Evolutionary conservation across 1,284 basidiomycete species (phyloP), one percentile per base, ranked within the genome.

Genomic region (Rhodotorula sp.): DNA sequence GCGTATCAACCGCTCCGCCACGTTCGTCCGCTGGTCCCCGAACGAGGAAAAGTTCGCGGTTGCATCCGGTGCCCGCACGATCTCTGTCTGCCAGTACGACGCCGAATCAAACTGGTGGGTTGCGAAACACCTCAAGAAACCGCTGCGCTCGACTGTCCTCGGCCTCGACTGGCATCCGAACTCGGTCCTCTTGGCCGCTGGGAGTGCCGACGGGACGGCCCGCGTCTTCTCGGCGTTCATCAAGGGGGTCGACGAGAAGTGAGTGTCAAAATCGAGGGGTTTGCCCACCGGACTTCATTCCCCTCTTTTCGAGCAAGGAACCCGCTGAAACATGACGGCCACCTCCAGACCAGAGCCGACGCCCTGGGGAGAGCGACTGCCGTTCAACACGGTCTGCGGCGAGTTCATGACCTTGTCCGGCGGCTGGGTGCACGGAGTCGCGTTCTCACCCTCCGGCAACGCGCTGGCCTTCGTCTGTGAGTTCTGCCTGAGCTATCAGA

Each of bases 31-130:
- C 75, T 99, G 97, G 97, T 93, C 90, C 80, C 97, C 97, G 2
- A 89, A 90, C 78, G 97, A 99, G 83, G 92, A 97, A 83, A 99
- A 99, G 83, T 99, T 99, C 80, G 97, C 97, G 5, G 97, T 99
- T 38, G 95, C 94, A 5, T 94, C 91, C 72, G 97, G 97, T 74
- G 95, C 97, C 12, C 91, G 94, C 55, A 90, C 93, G 50, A 94
- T 97, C 78, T 92, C 93, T 16, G 87, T 97, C 62, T 97, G 94
- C 81, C 94, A 91, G 23, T 97, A 95, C 80, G 94, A 97, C 80
- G 86, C 91, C 34, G 94, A 97, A 83, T 95, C 93, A 83, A 92
- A 99, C 81, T 99, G 97, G 97, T 99, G 97, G 97, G 93, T 97
- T 3, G 90, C 95, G 28, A 94, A 93, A 81, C 91, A 93, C 78